Evolutionary conservation across 495 filamentous ascomycete genomes (phyloP).

Genomic region (Aspergillus biplanus): DNA sequence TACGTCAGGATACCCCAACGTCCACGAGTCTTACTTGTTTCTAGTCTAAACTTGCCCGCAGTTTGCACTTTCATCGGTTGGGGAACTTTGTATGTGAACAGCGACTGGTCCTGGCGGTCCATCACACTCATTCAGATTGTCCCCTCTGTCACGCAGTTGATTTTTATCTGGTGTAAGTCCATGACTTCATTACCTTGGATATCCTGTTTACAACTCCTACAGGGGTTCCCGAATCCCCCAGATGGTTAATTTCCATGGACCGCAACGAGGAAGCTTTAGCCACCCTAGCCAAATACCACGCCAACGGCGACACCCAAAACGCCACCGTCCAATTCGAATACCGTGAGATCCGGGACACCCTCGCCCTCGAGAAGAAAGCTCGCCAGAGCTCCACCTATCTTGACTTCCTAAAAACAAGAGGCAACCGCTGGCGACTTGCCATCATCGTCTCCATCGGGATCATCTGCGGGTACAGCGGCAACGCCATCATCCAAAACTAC

Average conservation of each 20-base stretch:
- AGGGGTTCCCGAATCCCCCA: slow-evolving; percentile 12
- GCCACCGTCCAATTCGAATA: slow-evolving; percentile 30
- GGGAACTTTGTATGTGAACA: slow-evolving; percentile 3
- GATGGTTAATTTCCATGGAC: slow-evolving; percentile 44
- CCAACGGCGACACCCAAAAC: slow-evolving; percentile 24
- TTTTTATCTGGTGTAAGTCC: slow-evolving; percentile 33
- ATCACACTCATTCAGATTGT: slow-evolving; percentile 65
- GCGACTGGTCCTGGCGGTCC: slow-evolving; percentile 52
- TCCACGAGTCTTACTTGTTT: neutral
- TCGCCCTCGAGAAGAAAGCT: slow-evolving; percentile 32
- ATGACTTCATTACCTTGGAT: neutral
- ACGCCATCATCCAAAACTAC: neutral
- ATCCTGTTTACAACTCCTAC: neutral
- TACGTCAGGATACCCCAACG: neutral
- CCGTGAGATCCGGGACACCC: slow-evolving; percentile 31
- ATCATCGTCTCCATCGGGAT: slow-evolving; percentile 26
- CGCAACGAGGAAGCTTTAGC: slow-evolving; percentile 39
- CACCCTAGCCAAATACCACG: slow-evolving; percentile 39
- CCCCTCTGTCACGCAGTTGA: slow-evolving; percentile 42
- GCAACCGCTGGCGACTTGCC: slow-evolving; percentile 63
- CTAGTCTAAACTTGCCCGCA: slow-evolving; percentile 20
- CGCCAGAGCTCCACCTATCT: slow-evolving; percentile 32
- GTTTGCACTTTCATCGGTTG: neutral
- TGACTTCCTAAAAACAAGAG: slow-evolving; percentile 64
- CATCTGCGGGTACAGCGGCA: neutral